phyloP scores from a whole-genome alignment of 441 rosid species.

The Viola pubescens region DNA sequence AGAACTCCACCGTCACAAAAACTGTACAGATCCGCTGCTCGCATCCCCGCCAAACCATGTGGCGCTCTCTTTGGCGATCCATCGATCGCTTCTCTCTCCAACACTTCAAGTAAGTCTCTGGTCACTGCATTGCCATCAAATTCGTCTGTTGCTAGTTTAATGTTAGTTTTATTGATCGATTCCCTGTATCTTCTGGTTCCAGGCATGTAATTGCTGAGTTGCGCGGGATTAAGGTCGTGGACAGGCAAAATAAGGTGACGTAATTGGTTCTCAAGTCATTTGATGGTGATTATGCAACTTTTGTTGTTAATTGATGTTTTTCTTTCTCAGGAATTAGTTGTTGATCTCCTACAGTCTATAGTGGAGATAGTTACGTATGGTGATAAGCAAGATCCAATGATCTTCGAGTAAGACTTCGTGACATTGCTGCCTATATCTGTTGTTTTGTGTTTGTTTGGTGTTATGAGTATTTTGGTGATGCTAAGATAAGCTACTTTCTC shows the following conservation, averaged over 20 bases:
- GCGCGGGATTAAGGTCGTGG: conserved; percentile 45
- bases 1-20: too few species aligned
- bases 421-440: neutral
- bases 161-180: neutral
- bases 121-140: neutral
- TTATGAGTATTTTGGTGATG: neutral
- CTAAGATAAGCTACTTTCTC: conserved; percentile 1
- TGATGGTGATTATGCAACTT: neutral
- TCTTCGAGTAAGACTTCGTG: conserved; percentile 42
- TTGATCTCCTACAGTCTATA: conserved; percentile 56
- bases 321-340: conserved; percentile 37
- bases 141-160: neutral
- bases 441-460: too few species aligned
- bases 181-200: conserved; percentile 5
- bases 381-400: conserved; percentile 52
- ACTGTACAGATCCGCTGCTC: too few species aligned
- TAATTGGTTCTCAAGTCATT: neutral
- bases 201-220: conserved; percentile 47
- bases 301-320: conserved; percentile 7
- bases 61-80: conserved; percentile 71
- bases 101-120: conserved; percentile 42
- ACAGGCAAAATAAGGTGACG: conserved; percentile 41
- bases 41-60: conserved; percentile 24
- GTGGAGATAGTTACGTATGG: conserved; percentile 72
- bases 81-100: conserved; percentile 68